A percentile compares a stretch with the other conserved stretches of the same genome.
phyloP scores from a whole-genome alignment of 2,329 filamentous ascomycete species.

The Hymenoscyphus albidus region DNA sequence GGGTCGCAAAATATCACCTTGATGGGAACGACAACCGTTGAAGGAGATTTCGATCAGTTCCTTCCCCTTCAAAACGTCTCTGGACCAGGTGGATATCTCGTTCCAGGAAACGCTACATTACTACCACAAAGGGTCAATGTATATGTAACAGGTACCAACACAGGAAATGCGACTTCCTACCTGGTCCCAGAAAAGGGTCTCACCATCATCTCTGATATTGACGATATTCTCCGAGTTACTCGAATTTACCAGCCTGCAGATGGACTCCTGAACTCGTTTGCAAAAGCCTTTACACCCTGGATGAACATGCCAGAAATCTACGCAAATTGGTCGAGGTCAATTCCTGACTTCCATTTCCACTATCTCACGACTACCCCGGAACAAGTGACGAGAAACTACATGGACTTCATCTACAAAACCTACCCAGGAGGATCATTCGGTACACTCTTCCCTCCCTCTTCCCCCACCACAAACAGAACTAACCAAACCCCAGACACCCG shows the following conservation, averaged over 20 bases:
- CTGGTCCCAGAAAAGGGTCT: conserved; percentile 67
- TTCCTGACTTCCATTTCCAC: conserved; percentile 71
- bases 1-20: conserved; percentile 60
- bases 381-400: conserved; percentile 73
- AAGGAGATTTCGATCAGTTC: conserved; percentile 74
- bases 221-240: conserved; percentile 75
- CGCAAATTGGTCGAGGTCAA: conserved; percentile 65
- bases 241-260: conserved; percentile 75
- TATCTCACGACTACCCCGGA: conserved; percentile 79
- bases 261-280: conserved; percentile 73
- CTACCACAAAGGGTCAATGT: conserved; percentile 66
- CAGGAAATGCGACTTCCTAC: conserved; percentile 72
- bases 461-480: background rate
- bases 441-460: background rate
- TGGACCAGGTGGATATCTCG: conserved; percentile 47
- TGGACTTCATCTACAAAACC: conserved; percentile 74
- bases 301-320: conserved; percentile 78
- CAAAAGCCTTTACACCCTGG: conserved; percentile 66
- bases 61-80: conserved; percentile 57
- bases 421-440: conserved; percentile 64
- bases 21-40: conserved; percentile 59
- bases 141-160: conserved; percentile 59
- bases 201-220: conserved; percentile 73
- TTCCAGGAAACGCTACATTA: conserved; percentile 60
- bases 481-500: conserved; percentile 52